These are phyloP conservation scores for Flaveria ramosissima DNA, from an alignment of 129 eudicot species.

Conservation along the genomic window DNA sequence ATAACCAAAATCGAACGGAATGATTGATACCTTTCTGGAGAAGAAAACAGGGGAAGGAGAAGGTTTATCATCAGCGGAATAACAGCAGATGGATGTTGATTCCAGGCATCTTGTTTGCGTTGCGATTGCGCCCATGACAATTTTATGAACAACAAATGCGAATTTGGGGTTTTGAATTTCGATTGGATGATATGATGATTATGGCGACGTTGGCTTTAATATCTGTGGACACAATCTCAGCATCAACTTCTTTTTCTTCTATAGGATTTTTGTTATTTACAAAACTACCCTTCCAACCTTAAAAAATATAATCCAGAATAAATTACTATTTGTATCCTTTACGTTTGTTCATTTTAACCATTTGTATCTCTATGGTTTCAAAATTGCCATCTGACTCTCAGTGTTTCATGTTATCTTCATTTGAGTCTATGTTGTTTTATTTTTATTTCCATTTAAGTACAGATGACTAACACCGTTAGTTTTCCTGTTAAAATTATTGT, in stretches of 20 bases:
- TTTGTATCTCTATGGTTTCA: too few relatives aligned
- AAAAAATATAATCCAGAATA: too few relatives aligned
- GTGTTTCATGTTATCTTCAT: too few relatives aligned
- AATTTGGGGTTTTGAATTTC: not conserved
- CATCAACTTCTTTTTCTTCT: not conserved
- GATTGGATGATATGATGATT: not conserved
- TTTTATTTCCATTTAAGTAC: too few relatives aligned
- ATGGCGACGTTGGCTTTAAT: not conserved
- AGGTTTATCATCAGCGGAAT: slow-evolving; percentile 32
- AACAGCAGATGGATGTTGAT: slow-evolving; percentile 27
- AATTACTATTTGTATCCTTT: too few relatives aligned
- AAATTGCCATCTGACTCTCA: too few relatives aligned
- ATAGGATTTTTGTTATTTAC: slow-evolving; percentile 1
- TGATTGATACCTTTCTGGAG: slow-evolving; percentile 24
- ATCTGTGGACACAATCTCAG: slow-evolving; percentile 16
- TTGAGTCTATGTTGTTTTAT: too few relatives aligned
- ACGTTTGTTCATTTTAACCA: too few relatives aligned
- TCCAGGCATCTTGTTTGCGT: slow-evolving; percentile 35
- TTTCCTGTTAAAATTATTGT: too few relatives aligned
- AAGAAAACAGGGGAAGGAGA: slow-evolving; percentile 34
- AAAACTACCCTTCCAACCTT: not conserved
- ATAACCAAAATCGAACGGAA: not conserved
- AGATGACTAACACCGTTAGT: too few relatives aligned
- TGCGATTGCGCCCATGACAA: slow-evolving; percentile 36
- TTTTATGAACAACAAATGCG: not conserved